Evolutionary conservation across 805 yeast genomes (phyloP), one percentile per base, ranked within the genome.

Genomic region (Pichia nanzhaoensis): DNA sequence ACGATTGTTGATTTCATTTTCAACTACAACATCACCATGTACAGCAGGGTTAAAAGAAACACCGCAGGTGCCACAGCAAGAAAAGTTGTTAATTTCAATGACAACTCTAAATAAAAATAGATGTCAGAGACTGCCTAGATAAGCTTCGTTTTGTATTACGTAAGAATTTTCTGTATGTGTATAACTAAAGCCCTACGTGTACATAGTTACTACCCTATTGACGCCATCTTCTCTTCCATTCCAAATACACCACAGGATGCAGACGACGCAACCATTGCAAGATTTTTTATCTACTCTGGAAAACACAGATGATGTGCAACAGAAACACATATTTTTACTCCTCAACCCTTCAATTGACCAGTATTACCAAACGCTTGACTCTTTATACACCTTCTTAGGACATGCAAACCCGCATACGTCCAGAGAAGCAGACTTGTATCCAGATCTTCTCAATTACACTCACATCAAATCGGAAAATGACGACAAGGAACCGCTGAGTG

Each of bases 21-120:
- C 54, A 78, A 78, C 55, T 80, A 80, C 39, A 71, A 80, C 36
- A 84, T 89, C 47, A 68, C 77, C 14, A 69, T 89, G 62, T 89
- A 84, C 79, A 82, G 82, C 63, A 74, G 97, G 53, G 95, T 89
- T 18, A 84, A 84, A 64, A 73, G 96, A 53, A 68, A 61, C 27
- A 61, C 65, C 0, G 64, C 51, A 7, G 68, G 64, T 30, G 47
- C 45, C 6, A 33, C 71, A 63, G 39, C 66, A 50, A 55, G 70
- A 59, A 51, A 62, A 6, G 44, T 39, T 4, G 63, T 63, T 12
- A 61, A 65, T 34, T 63, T 50, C 34, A 58, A 65, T 45, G 68
- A 65, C 41, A 63, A 65, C 41, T 52, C 62, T 4, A 55, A 53
- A 43, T 60, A 48, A n/a, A 24, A 19, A 6, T 24, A 24, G 10